Evolutionary conservation across 129 eudicot genomes (phyloP).

Genomic region (Centella asiatica): DNA sequence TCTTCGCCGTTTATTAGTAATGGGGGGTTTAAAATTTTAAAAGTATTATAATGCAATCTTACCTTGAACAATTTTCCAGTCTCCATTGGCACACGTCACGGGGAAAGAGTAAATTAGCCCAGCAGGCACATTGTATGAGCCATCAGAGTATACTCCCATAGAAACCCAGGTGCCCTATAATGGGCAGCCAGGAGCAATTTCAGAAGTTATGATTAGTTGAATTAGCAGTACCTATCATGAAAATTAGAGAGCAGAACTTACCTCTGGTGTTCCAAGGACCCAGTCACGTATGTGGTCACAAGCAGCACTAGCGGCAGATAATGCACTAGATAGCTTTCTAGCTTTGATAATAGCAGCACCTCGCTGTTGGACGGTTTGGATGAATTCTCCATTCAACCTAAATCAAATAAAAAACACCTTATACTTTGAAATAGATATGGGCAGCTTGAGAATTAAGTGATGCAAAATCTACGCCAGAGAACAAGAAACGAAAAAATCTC

Average conservation of each 20-base stretch:
- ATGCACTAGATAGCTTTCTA: conserved; percentile 96
- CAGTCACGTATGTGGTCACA: conserved; percentile 99
- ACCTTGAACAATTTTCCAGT: conserved; percentile 98
- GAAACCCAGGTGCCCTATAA: conserved; percentile 94
- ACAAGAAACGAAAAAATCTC: neutral
- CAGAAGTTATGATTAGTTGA: neutral
- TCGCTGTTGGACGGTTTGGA: conserved; percentile 89
- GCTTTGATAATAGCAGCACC: conserved; percentile 99
- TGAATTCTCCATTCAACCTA: conserved; percentile 91
- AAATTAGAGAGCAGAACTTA: conserved; percentile 15
- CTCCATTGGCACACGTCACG: conserved; percentile 86
- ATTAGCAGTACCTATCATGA: neutral
- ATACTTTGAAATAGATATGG: neutral
- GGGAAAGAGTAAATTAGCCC: conserved; percentile 99
- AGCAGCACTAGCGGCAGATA: conserved; percentile 98
- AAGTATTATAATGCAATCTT: neutral
- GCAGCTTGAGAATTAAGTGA: neutral
- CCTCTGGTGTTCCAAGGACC: conserved; percentile 99
- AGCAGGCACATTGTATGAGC: conserved; percentile 95
- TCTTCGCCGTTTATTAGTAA: neutral
- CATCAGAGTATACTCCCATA: conserved; percentile 99
- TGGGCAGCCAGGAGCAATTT: conserved; percentile 1
- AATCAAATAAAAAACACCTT: neutral
- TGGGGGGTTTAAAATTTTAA: neutral
- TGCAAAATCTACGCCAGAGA: neutral